Percentiles rank a stretch among this genome's conserved stretches.
phyloP scores from a whole-genome alignment of 2,329 filamentous ascomycete species.

The Septoria linicola region DNA sequence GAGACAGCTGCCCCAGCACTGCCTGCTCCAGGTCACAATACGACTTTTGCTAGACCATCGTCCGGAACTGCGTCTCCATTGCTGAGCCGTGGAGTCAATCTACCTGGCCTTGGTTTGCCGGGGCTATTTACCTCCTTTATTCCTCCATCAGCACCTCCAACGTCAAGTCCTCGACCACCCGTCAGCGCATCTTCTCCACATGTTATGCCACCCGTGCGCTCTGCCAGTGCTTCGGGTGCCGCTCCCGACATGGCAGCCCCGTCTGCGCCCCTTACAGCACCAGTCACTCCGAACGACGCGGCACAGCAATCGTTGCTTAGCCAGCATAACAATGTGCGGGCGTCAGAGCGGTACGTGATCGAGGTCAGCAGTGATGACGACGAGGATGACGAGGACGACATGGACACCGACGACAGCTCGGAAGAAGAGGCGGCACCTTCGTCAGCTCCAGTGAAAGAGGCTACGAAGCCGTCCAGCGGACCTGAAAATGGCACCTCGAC shows the following conservation, averaged over 20 bases:
- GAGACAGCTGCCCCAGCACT: not conserved
- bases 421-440: conserved; percentile 1
- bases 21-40: not conserved
- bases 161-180: conserved; percentile 29
- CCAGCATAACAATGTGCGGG: conserved; percentile 49
- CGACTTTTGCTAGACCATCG: conserved; percentile 3
- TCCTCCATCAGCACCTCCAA: not conserved
- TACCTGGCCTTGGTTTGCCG: conserved; percentile 24
- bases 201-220: too few species aligned
- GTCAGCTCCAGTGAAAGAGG: not conserved
- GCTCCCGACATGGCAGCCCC: not conserved
- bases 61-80: conserved; percentile 14
- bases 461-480: not conserved
- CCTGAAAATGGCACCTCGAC: conserved; percentile 13
- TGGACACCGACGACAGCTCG: conserved; percentile 25
- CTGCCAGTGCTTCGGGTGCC: too few species aligned
- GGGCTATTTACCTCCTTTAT: conserved; percentile 30
- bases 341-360: conserved; percentile 70
- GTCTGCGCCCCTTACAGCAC: not conserved
- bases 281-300: not conserved
- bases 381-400: conserved; percentile 40
- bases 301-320: conserved; percentile 36
- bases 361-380: conserved; percentile 76
- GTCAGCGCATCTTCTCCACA: conserved; percentile 58
- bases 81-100: conserved; percentile 13